Conservation (phyloP, 495 filamentous ascomycete species). For the Evernia prunastri region DNA sequence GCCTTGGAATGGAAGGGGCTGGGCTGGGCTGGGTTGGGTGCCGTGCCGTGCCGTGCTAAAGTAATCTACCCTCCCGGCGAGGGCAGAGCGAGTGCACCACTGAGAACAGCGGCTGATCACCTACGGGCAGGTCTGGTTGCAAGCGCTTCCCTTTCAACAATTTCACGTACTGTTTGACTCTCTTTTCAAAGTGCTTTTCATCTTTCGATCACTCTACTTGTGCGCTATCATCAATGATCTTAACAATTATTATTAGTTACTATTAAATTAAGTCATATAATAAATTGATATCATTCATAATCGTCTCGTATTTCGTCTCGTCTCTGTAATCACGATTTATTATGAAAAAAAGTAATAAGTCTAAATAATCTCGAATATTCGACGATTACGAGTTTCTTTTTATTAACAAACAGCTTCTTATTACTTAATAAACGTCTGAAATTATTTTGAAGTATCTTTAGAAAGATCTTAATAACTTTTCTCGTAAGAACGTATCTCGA, state of each 20-base stretch:
- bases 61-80: no score
- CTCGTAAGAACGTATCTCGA: not conserved
- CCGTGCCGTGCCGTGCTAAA: no score
- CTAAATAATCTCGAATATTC: not conserved
- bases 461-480: no score
- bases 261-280: not conserved
- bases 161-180: slow-evolving; percentile 69
- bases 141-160: slow-evolving; percentile 70
- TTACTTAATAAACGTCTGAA: not conserved
- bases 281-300: no score
- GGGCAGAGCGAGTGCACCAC: slow-evolving; percentile 46
- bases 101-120: slow-evolving; percentile 50
- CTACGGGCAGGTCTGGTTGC: slow-evolving; percentile 50
- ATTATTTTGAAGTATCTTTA: not conserved
- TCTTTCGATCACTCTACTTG: slow-evolving; percentile 34
- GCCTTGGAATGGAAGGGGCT: no score
- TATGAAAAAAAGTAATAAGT: no score
- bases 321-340: no score
- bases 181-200: slow-evolving; percentile 69
- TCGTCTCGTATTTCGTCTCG: not conserved
- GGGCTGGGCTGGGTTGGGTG: no score
- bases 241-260: not conserved
- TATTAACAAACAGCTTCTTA: not conserved
- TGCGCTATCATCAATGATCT: not conserved
- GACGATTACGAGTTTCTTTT: not conserved